Evolutionary conservation across 2,329 filamentous ascomycete genomes (phyloP).

Genomic region (Paecilomyces formosus): DNA sequence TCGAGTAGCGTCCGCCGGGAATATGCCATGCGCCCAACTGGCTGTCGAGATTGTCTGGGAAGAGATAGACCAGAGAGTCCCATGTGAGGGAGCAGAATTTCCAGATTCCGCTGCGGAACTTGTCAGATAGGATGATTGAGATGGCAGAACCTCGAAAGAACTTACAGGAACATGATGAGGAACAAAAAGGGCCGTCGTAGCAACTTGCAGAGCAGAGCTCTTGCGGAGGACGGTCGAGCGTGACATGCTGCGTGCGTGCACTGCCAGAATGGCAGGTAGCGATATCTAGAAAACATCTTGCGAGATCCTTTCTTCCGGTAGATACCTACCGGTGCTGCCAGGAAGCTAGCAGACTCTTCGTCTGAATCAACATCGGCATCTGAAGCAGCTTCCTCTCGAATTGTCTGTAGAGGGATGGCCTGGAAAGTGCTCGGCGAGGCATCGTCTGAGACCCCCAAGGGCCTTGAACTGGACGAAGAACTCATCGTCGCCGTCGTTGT

Average conservation of each 20-base stretch:
- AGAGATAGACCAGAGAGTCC: conserved; percentile 2
- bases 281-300: neutral
- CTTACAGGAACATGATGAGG: neutral
- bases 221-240: neutral
- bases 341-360: neutral
- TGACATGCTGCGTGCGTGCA: neutral
- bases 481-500: neutral
- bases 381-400: neutral
- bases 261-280: neutral
- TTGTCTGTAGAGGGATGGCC: neutral
- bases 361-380: neutral
- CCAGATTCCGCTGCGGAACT: neutral
- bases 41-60: conserved; percentile 7
- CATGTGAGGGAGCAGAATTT: conserved; percentile 3
- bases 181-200: neutral
- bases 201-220: neutral
- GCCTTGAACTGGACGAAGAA: neutral
- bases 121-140: too few species aligned
- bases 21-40: conserved; percentile 5
- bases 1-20: conserved; percentile 1
- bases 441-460: neutral
- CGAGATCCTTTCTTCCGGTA: neutral
- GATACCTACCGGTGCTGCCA: neutral
- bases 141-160: neutral
- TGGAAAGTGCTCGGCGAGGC: neutral